These are phyloP conservation scores for Globisporangium apiculatum DNA, from an alignment of 352 stramenopile genomes.

Conservation along the genomic window DNA sequence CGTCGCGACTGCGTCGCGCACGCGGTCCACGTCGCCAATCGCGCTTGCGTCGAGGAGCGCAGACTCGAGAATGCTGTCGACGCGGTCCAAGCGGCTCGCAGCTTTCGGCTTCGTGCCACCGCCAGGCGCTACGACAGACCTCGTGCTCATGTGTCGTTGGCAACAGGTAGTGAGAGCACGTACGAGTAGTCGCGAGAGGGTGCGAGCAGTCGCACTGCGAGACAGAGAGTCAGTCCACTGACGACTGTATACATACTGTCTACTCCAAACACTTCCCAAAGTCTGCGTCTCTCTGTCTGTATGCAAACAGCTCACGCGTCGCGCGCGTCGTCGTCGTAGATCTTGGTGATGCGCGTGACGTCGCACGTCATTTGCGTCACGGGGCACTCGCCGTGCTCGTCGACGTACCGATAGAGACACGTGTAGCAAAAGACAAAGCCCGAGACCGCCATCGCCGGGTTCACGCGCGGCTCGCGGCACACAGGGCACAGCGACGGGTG, in stretches of 20 bases:
- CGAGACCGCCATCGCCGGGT: constrained; percentile 62
- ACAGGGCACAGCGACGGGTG: constrained; percentile 53
- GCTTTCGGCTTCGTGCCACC: too few relatives aligned
- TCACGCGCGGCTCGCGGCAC: constrained; percentile 67
- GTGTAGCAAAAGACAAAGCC: constrained; percentile 84
- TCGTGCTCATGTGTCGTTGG: neutral
- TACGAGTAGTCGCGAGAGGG: neutral
- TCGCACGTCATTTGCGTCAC: constrained; percentile 77
- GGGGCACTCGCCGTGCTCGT: constrained; percentile 61
- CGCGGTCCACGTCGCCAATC: constrained; percentile 8
- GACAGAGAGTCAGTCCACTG: too few relatives aligned
- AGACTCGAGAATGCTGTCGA: constrained; percentile 7
- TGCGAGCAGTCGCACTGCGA: too few relatives aligned
- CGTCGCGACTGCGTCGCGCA: neutral
- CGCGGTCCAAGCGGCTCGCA: neutral
- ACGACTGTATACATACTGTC: neutral
- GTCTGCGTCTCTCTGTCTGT: neutral
- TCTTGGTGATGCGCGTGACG: constrained; percentile 53
- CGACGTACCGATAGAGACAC: constrained; percentile 71
- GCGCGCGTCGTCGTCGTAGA: constrained; percentile 77
- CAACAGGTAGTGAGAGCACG: neutral
- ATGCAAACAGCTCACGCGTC: constrained; percentile 3
- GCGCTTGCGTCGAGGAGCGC: constrained; percentile 2
- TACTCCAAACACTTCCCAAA: neutral
- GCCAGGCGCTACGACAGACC: neutral